These are phyloP conservation scores for Yarrowia hollandica DNA, from an alignment of 805 yeast species.

Conservation along the genomic window DNA sequence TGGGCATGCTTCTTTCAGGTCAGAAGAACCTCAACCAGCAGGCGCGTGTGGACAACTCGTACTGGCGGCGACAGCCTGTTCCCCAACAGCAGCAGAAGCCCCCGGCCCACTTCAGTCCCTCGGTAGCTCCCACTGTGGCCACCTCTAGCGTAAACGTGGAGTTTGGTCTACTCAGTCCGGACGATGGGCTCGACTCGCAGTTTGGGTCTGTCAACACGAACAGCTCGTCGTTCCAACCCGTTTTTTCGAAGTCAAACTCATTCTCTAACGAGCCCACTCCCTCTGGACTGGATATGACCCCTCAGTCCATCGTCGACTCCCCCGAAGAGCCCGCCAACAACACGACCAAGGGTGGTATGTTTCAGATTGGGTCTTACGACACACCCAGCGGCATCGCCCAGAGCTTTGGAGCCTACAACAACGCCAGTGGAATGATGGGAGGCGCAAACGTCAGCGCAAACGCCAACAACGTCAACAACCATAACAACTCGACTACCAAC, in stretches of 20 bases:
- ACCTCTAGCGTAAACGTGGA: constrained; percentile 25
- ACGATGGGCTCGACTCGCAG: constrained; percentile 27
- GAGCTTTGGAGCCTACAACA: constrained; percentile 22
- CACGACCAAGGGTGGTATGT: constrained; percentile 11
- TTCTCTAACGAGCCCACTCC: constrained; percentile 26
- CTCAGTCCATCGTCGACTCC: constrained; percentile 26
- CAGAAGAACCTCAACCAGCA: constrained; percentile 21
- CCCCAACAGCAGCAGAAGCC: constrained; percentile 11
- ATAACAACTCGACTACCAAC: constrained; percentile 6
- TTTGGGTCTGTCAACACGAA: constrained; percentile 25
- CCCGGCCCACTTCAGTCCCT: constrained; percentile 19
- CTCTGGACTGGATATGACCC: constrained; percentile 18
- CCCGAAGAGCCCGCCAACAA: constrained; percentile 22
- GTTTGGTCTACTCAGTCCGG: constrained; percentile 24
- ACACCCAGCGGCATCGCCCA: constrained; percentile 23
- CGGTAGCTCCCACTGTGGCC: constrained; percentile 25
- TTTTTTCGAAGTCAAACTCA: constrained; percentile 15
- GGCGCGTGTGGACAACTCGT: constrained; percentile 11
- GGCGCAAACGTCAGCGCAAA: not conserved
- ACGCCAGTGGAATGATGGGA: constrained; percentile 24
- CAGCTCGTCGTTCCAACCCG: constrained; percentile 22
- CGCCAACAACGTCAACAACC: not conserved
- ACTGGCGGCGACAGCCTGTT: constrained; percentile 22
- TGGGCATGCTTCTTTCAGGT: constrained; percentile 27
- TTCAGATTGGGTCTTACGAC: constrained; percentile 27